These are phyloP conservation scores for Hypomyces perniciosus DNA, from an alignment of 2,329 filamentous ascomycete species.

Conservation along the genomic window DNA sequence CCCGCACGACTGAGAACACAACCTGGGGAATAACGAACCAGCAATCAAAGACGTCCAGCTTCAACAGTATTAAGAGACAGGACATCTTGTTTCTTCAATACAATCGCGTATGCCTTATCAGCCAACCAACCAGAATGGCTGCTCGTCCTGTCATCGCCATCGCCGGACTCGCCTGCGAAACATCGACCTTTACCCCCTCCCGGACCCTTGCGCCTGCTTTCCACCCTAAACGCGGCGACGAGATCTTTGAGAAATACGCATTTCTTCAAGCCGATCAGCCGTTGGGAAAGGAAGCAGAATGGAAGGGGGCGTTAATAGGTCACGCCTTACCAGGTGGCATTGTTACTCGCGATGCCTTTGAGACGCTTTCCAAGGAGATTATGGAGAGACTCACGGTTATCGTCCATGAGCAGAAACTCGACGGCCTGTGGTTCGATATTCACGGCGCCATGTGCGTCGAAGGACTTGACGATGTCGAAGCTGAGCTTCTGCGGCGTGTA, in stretches of 20 bases:
- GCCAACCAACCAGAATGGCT: conserved; percentile 5
- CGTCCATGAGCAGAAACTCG: conserved; percentile 26
- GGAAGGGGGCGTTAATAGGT: conserved; percentile 46
- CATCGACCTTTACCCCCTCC: conserved; percentile 46
- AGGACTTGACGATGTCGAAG: conserved; percentile 41
- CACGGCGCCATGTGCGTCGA: conserved; percentile 52
- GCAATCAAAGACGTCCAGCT: too few species aligned
- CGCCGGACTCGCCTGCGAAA: conserved; percentile 48
- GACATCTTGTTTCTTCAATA: too few species aligned
- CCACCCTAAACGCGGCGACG: conserved; percentile 37
- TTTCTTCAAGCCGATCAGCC: conserved; percentile 38
- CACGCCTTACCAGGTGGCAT: conserved; percentile 46
- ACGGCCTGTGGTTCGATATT: conserved; percentile 51
- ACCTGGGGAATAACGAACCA: too few species aligned
- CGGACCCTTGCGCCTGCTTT: conserved; percentile 44
- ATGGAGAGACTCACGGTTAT: conserved; percentile 33
- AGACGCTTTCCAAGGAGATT: conserved; percentile 37
- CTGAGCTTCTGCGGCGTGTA: conserved; percentile 40
- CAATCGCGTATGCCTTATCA: too few species aligned
- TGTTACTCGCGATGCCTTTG: conserved; percentile 41
- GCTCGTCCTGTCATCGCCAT: conserved; percentile 40
- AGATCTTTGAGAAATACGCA: conserved; percentile 38
- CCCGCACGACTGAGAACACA: too few species aligned
- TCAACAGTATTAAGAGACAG: too few species aligned
- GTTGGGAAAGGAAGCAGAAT: conserved; percentile 37